Conservation (phyloP, 2,329 filamentous ascomycete genomes). For the Scorias spongiosa region DNA sequence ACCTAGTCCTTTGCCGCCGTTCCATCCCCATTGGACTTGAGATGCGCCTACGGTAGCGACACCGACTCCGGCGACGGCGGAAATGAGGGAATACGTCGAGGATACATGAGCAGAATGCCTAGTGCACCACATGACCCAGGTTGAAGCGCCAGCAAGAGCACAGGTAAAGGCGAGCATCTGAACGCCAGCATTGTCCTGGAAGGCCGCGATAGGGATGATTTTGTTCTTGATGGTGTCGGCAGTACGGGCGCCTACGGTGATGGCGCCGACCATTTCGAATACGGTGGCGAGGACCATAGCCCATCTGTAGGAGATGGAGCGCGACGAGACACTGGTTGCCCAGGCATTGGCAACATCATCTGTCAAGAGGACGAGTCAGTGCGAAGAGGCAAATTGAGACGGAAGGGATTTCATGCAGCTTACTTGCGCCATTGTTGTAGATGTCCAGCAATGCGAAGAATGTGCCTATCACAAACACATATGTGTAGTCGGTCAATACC, state of each 20-base stretch:
- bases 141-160: constrained; percentile 30
- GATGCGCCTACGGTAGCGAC: constrained; percentile 37
- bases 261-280: constrained; percentile 39
- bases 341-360: constrained; percentile 42
- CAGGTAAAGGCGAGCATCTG: constrained; percentile 31
- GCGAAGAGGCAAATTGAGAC: neutral
- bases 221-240: constrained; percentile 48
- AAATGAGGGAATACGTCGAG: constrained; percentile 46
- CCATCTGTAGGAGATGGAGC: constrained; percentile 37
- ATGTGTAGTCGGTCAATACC: constrained; percentile 41
- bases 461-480: constrained; percentile 48
- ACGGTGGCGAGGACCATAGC: constrained; percentile 32
- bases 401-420: neutral
- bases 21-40: constrained; percentile 28
- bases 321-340: constrained; percentile 37
- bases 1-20: constrained; percentile 27
- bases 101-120: constrained; percentile 42
- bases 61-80: constrained; percentile 44
- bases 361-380: neutral
- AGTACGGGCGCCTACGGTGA: constrained; percentile 38
- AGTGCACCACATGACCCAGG: constrained; percentile 44
- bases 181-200: constrained; percentile 30
- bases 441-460: constrained; percentile 52
- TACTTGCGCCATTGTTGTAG: constrained; percentile 46
- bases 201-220: constrained; percentile 37